phyloP scores from a whole-genome alignment of 169 alveolate species.

The Plasmodium gonderi region DNA sequence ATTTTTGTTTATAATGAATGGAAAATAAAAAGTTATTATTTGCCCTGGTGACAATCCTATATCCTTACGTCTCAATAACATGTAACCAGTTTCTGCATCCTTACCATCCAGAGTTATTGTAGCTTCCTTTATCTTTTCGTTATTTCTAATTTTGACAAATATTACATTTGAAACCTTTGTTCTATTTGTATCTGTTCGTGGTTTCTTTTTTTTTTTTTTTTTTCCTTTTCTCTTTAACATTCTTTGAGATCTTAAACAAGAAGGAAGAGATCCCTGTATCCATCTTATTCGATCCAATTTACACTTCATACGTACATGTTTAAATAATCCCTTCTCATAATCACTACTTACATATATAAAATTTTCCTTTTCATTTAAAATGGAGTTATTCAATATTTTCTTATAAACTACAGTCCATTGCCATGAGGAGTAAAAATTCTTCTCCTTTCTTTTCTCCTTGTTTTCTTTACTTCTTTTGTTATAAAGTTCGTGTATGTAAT shows the following conservation, averaged over 20 bases:
- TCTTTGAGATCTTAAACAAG: slow-evolving; percentile 11
- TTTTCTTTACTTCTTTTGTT: background rate
- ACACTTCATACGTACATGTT: slow-evolving; percentile 9
- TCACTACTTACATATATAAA: slow-evolving; percentile 48
- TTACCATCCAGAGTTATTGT: background rate
- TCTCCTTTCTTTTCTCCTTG: background rate
- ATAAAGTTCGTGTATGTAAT: slow-evolving; percentile 28
- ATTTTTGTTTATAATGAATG: slow-evolving; percentile 36
- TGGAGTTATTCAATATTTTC: background rate
- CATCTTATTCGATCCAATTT: slow-evolving; percentile 7
- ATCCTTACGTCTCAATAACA: slow-evolving; percentile 4
- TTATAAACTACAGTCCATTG: slow-evolving; percentile 70
- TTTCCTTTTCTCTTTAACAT: background rate
- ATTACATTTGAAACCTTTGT: background rate
- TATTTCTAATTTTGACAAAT: slow-evolving; percentile 42
- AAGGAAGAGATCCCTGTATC: slow-evolving; percentile 4
- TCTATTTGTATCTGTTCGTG: background rate
- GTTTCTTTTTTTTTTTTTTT: background rate
- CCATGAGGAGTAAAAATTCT: slow-evolving; percentile 16
- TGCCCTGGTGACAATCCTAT: slow-evolving; percentile 70
- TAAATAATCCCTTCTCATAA: slow-evolving; percentile 7
- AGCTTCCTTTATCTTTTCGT: slow-evolving; percentile 63
- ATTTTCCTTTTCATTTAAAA: background rate
- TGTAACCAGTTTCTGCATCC: background rate
- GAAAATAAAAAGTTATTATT: slow-evolving; percentile 43